Conservation (phyloP, 345 rosid genomes). For the Garcia nutans region DNA sequence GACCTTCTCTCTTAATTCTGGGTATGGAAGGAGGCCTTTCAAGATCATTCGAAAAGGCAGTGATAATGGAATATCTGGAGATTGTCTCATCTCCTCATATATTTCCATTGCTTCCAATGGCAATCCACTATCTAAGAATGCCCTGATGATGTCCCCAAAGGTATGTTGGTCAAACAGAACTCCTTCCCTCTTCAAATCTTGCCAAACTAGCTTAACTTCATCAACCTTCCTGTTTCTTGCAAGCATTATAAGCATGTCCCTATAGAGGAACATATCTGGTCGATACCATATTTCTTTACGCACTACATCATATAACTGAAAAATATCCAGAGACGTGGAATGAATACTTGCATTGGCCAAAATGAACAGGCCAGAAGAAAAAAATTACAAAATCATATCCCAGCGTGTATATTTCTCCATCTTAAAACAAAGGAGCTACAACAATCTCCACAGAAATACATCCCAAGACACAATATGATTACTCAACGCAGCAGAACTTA, state of each 20-base stretch:
- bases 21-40: constrained; percentile 83
- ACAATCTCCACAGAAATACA: not conserved
- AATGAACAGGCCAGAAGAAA: not conserved
- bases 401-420: not conserved
- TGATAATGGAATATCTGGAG: constrained; percentile 84
- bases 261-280: constrained; percentile 86
- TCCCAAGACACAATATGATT: no score
- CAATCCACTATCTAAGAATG: constrained; percentile 59
- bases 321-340: not conserved
- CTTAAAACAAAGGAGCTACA: not conserved
- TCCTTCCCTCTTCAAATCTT: constrained; percentile 70
- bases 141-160: constrained; percentile 80
- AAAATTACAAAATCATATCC: not conserved
- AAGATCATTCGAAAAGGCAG: constrained; percentile 85
- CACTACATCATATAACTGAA: constrained; percentile 74
- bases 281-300: constrained; percentile 90
- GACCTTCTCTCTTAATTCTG: constrained; percentile 74
- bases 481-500: no score
- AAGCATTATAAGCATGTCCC: constrained; percentile 95
- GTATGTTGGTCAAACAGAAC: constrained; percentile 91
- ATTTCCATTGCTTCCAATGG: constrained; percentile 73
- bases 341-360: not conserved
- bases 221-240: constrained; percentile 75
- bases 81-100: constrained; percentile 80
- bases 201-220: constrained; percentile 66